Percentiles rank a stretch among this genome's conserved stretches.
Evolutionary conservation across 768 basidiomycete genomes (phyloP).

Genomic region (Tylopilus sp.): DNA sequence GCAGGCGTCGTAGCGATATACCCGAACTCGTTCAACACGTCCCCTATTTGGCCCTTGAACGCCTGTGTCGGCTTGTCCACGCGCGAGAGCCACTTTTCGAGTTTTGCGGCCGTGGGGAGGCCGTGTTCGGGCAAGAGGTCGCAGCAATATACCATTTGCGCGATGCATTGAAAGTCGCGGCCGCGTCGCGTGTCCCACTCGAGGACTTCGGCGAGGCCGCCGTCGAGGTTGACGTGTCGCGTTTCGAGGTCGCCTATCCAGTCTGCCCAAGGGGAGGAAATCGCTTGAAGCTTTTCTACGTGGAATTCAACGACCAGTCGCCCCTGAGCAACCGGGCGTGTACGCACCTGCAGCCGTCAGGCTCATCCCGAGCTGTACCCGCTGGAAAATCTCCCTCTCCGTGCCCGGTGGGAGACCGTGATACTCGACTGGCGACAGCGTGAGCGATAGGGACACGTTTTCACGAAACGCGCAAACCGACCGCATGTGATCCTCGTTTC

Average conservation of each 20-base stretch:
- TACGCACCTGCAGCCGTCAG: slow-evolving; percentile 65
- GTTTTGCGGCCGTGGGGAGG: slow-evolving; percentile 50
- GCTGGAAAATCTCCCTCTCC: slow-evolving; percentile 79
- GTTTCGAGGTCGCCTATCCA: slow-evolving; percentile 62
- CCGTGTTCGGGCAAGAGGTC: slow-evolving; percentile 46
- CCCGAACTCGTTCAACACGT: slow-evolving; percentile 52
- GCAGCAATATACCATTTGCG: slow-evolving; percentile 67
- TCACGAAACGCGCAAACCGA: slow-evolving; percentile 31
- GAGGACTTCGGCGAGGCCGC: slow-evolving; percentile 54
- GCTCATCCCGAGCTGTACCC: slow-evolving; percentile 77
- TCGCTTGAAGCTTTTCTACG: slow-evolving; percentile 76
- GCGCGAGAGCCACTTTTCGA: slow-evolving; percentile 45
- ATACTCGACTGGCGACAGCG: slow-evolving; percentile 58
- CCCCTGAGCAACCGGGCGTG: not conserved
- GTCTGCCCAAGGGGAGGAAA: slow-evolving; percentile 64
- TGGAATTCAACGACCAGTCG: not conserved
- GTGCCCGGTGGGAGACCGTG: slow-evolving; percentile 45
- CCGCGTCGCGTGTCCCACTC: slow-evolving; percentile 66
- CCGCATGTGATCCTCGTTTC: slow-evolving; percentile 65
- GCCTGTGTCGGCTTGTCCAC: slow-evolving; percentile 36
- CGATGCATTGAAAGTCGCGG: slow-evolving; percentile 74
- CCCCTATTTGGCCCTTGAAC: slow-evolving; percentile 54
- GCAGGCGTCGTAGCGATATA: slow-evolving; percentile 42
- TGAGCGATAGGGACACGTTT: not conserved
- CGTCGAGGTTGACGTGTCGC: slow-evolving; percentile 54